Base-by-base conservation (phyloP, 768 basidiomycete genomes). In the Tricholoma bakamatsutake region DNA sequence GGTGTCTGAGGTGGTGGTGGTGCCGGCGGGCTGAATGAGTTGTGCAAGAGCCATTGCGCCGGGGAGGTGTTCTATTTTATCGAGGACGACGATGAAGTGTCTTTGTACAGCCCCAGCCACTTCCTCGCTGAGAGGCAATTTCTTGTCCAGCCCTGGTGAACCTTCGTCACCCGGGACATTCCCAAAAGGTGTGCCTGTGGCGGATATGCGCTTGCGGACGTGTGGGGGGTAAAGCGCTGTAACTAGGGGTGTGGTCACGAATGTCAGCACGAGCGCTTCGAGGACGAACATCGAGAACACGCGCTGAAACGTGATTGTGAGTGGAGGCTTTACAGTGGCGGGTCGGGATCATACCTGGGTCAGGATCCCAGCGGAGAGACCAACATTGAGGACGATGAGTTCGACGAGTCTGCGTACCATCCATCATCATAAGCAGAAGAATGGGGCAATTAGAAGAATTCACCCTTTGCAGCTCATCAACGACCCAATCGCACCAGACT, bases 391-490 rank as follows among this genome's bases (percentile, higher is more conserved):
- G 3, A 98, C 95, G 62, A 98, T 97, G 28, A 98, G 77, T 65
- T 97, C 95, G 9, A 98, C 89, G 4, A 97, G 77, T 21, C 88
- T 90, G 50, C 48, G 53, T 15, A 51, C 21, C 11, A 51, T 53
- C 17, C 49, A 45, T 10, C 13, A 50, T 17, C 6, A 27, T 8
- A 31, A 48, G 46, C 28, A 30, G 15, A 17, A 17, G 46, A 27
- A 27, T 15, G 7, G 15, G 45, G 18, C 15, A 33, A 6, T 21
- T 12, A 6, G 11, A 33, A 49, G 4, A 2, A 62, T 76, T 34
- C 55, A 88, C 88, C 93, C 94, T 78, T 98, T 95, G 66, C 94
- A 96, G 64, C 87, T 90, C 95, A 99, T 98, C 51, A 98, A 68
- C 12, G 89, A 85, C 0, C 97, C 97, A 50, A 98, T 87, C 0